Conservation (phyloP, 495 filamentous ascomycete genomes). For the Viridothelium virens region DNA sequence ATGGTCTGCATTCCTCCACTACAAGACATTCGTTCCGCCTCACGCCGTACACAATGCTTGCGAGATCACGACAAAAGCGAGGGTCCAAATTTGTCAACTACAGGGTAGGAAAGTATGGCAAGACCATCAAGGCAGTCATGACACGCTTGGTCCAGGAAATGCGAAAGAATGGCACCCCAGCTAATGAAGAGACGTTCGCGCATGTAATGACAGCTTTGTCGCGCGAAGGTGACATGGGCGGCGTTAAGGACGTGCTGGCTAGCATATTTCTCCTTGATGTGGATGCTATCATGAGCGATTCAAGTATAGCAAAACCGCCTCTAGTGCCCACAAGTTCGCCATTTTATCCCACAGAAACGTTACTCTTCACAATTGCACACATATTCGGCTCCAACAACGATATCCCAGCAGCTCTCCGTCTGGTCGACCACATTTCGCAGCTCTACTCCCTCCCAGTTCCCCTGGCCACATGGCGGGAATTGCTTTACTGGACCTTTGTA, state of each 20-base stretch:
- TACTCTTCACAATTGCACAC: slow-evolving; percentile 53
- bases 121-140: slow-evolving; percentile 28
- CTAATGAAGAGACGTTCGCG: slow-evolving; percentile 50
- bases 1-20: slow-evolving; percentile 28
- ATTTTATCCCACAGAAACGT: slow-evolving; percentile 45
- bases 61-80: slow-evolving; percentile 4
- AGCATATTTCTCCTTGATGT: slow-evolving; percentile 55
- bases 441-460: slow-evolving; percentile 48
- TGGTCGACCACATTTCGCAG: slow-evolving; percentile 50
- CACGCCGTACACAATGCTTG: slow-evolving; percentile 30
- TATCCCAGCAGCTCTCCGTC: slow-evolving; percentile 44
- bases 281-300: slow-evolving; percentile 22
- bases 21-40: slow-evolving; percentile 39
- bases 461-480: slow-evolving; percentile 45
- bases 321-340: slow-evolving; percentile 37
- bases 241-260: slow-evolving; percentile 44
- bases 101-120: slow-evolving; percentile 18
- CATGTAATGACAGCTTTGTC: slow-evolving; percentile 49
- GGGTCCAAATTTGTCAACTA: slow-evolving; percentile 14
- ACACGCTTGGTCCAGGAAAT: slow-evolving; percentile 44
- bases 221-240: slow-evolving; percentile 46
- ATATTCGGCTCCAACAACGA: slow-evolving; percentile 51
- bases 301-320: slow-evolving; percentile 10
- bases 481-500: slow-evolving; percentile 55
- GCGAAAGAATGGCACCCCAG: slow-evolving; percentile 38